Evolutionary conservation across 768 basidiomycete species (phyloP).

Genomic region (Mycena galericulata): DNA sequence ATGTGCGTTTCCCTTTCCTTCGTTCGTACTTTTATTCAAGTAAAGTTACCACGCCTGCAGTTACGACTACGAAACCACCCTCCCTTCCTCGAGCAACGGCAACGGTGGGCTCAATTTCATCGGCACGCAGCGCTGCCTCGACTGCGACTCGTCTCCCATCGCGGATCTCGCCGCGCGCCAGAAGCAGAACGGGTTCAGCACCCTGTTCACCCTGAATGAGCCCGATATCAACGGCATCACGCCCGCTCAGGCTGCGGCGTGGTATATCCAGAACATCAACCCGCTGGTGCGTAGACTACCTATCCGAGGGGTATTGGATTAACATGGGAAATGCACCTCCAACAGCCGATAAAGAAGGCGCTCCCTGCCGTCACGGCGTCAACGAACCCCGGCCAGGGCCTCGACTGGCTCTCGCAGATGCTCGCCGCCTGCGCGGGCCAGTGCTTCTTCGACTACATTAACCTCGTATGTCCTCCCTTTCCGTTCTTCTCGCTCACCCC

Average conservation of each 20-base stretch:
- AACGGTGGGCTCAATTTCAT: conserved; percentile 52
- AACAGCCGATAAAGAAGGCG: conserved; percentile 52
- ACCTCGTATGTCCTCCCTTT: conserved; percentile 36
- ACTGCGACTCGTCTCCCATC: conserved; percentile 52
- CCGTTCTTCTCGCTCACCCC: background rate
- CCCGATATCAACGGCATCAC: conserved; percentile 47
- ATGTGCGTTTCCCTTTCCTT: conserved; percentile 10
- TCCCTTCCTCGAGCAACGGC: conserved; percentile 49
- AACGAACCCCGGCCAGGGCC: conserved; percentile 44
- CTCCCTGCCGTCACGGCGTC: conserved; percentile 52
- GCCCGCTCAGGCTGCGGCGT: conserved; percentile 46
- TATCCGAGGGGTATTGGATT: no score
- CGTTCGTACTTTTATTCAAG: background rate
- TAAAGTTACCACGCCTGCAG: conserved; percentile 25
- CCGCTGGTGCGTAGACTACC: conserved; percentile 42
- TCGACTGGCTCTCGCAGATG: conserved; percentile 50
- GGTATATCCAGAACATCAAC: conserved; percentile 52
- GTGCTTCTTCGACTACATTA: conserved; percentile 52
- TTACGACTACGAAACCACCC: conserved; percentile 53
- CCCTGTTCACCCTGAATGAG: conserved; percentile 46
- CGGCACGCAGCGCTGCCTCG: conserved; percentile 52
- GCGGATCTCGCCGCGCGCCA: conserved; percentile 46
- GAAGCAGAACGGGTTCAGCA: conserved; percentile 36
- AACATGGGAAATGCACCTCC: no score
- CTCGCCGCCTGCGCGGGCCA: conserved; percentile 48